A percentile compares a stretch with the other conserved stretches of the same genome.
phyloP scores from a whole-genome alignment of 176 grass and related monocot genomes.

The Ensete glaucum region DNA sequence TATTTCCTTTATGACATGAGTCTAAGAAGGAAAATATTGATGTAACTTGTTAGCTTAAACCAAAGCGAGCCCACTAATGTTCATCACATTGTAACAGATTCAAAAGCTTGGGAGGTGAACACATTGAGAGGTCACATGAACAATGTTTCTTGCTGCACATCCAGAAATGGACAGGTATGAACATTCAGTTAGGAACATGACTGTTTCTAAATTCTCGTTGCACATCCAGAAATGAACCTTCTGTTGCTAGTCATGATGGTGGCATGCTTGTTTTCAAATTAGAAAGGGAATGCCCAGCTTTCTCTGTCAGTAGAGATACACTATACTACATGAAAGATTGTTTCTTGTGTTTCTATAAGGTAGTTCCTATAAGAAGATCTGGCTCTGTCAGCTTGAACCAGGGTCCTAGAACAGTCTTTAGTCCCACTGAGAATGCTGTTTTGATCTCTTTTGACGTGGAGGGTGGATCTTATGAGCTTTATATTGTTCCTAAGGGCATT shows the following conservation, averaged over 20 bases:
- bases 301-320: constrained; percentile 52
- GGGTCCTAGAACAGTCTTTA: constrained; percentile 56
- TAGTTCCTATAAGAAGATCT: constrained; percentile 62
- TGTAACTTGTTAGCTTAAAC: neutral
- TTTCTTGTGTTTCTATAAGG: constrained; percentile 54
- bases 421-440: constrained; percentile 81
- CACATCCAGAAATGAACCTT: constrained; percentile 91
- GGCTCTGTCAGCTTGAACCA: constrained; percentile 69
- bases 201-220: constrained; percentile 85
- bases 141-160: constrained; percentile 46
- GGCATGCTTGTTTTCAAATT: constrained; percentile 92
- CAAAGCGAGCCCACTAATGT: neutral
- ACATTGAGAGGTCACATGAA: constrained; percentile 95
- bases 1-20: neutral
- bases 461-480: constrained; percentile 86
- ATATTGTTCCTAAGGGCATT: constrained; percentile 64
- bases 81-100: constrained; percentile 42
- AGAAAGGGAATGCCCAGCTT: constrained; percentile 76
- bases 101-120: constrained; percentile 92
- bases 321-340: constrained; percentile 85
- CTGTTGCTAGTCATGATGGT: constrained; percentile 93
- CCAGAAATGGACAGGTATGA: constrained; percentile 58
- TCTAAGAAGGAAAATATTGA: neutral
- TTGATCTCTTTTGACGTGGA: constrained; percentile 76
- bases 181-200: constrained; percentile 80